phyloP scores from a whole-genome alignment of 768 basidiomycete genomes.

The Antrodiella citrinella region DNA sequence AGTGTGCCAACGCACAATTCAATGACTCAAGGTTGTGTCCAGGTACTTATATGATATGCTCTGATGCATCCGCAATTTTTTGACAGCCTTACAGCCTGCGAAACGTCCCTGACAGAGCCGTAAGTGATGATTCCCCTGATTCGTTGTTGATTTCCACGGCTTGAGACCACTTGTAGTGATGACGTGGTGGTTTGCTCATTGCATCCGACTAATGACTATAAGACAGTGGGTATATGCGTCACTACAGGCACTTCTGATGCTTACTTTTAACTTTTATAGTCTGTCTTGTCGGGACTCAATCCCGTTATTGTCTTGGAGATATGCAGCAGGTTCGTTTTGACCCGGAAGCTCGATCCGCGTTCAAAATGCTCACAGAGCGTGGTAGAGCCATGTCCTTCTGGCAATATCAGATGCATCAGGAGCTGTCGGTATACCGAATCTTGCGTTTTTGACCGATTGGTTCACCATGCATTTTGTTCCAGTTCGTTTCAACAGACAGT shows the following conservation, averaged over 20 bases:
- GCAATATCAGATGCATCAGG: constrained; percentile 87
- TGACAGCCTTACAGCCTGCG: constrained; percentile 49
- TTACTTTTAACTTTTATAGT: too few relatives aligned
- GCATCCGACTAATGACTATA: constrained; percentile 85
- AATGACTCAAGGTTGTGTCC: constrained; percentile 72
- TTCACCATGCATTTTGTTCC: constrained; percentile 7
- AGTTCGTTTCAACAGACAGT: constrained; percentile 84
- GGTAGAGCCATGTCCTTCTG: constrained; percentile 84
- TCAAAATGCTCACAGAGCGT: too few relatives aligned
- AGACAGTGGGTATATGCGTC: constrained; percentile 55
- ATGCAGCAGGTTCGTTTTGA: constrained; percentile 74
- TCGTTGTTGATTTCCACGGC: background rate
- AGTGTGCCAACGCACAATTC: constrained; percentile 81
- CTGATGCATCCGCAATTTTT: background rate
- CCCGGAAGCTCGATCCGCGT: too few relatives aligned
- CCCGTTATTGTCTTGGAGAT: constrained; percentile 76
- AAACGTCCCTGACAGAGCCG: constrained; percentile 75
- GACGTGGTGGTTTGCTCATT: constrained; percentile 55
- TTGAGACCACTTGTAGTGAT: constrained; percentile 16
- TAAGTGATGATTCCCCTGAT: constrained; percentile 26
- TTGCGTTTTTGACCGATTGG: background rate
- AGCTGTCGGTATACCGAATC: constrained; percentile 41
- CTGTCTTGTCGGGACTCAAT: constrained; percentile 73
- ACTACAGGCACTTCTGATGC: too few relatives aligned
- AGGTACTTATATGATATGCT: constrained; percentile 32